phyloP scores from a whole-genome alignment of 768 basidiomycete species.

The Termitomyces sp. region DNA sequence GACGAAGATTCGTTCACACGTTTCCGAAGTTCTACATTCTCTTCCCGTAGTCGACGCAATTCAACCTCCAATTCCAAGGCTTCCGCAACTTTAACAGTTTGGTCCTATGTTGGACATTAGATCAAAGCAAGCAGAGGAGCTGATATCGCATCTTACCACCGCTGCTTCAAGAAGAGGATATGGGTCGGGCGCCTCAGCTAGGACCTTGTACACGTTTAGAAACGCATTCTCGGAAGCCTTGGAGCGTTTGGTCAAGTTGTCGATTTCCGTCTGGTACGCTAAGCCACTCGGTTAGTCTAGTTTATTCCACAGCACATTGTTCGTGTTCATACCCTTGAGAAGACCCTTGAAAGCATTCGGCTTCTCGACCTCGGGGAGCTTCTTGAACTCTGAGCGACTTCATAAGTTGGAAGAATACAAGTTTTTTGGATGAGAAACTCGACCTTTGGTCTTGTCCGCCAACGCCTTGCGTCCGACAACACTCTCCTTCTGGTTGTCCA shows the following conservation, averaged over 20 bases:
- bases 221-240: slow-evolving; percentile 94
- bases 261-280: slow-evolving; percentile 98
- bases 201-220: slow-evolving; percentile 91
- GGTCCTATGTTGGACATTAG: slow-evolving; percentile 52
- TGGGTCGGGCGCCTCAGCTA: slow-evolving; percentile 96
- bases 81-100: slow-evolving; percentile 86
- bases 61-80: slow-evolving; percentile 72
- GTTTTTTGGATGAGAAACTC: neutral
- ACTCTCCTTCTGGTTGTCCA: slow-evolving; percentile 98
- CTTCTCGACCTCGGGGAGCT: slow-evolving; percentile 88
- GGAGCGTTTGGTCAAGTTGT: slow-evolving; percentile 87
- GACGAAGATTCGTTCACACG: slow-evolving; percentile 56
- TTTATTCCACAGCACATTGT: neutral
- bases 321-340: slow-evolving; percentile 64
- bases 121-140: neutral
- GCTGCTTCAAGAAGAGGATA: slow-evolving; percentile 94
- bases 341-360: slow-evolving; percentile 82
- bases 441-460: slow-evolving; percentile 96
- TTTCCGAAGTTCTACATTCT: slow-evolving; percentile 76
- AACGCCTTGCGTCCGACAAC: slow-evolving; percentile 89
- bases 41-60: slow-evolving; percentile 65
- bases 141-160: slow-evolving; percentile 43
- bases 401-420: neutral
- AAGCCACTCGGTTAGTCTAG: slow-evolving; percentile 2
- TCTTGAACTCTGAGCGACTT: slow-evolving; percentile 81